Conservation (phyloP, 2,329 filamentous ascomycete genomes). For the Claviceps lovelessii region DNA sequence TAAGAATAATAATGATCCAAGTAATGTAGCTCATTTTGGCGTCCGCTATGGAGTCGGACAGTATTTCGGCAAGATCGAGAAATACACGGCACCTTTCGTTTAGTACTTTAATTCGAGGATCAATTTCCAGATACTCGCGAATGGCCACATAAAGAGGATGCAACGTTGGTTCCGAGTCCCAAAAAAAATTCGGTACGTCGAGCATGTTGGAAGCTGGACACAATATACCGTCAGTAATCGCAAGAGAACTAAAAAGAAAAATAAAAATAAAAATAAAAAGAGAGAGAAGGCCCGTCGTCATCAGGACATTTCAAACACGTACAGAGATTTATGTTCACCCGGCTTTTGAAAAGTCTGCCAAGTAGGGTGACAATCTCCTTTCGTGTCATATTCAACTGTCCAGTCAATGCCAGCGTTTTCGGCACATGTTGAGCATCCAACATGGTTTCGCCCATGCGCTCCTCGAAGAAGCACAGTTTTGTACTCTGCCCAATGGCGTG, state of each 20-base stretch:
- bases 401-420: constrained; percentile 74
- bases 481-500: constrained; percentile 97
- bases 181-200: constrained; percentile 94
- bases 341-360: constrained; percentile 77
- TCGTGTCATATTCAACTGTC: constrained; percentile 78
- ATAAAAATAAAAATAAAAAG: too few species aligned
- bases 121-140: constrained; percentile 94
- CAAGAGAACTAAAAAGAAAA: neutral
- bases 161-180: constrained; percentile 90
- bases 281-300: neutral
- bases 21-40: constrained; percentile 93
- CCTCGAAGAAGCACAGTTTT: constrained; percentile 90
- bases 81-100: constrained; percentile 96
- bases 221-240: neutral
- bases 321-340: constrained; percentile 97
- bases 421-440: constrained; percentile 82
- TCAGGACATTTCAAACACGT: constrained; percentile 24
- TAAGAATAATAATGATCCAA: constrained; percentile 95
- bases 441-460: constrained; percentile 92
- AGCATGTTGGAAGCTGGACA: constrained; percentile 75
- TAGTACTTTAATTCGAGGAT: constrained; percentile 85
- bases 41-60: constrained; percentile 83
- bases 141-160: constrained; percentile 90
- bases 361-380: constrained; percentile 87
- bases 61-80: constrained; percentile 85